Evolutionary conservation across 352 stramenopile genomes (phyloP), one percentile per base, ranked within the genome.

Genomic region (Phytopythium ostracodes): DNA sequence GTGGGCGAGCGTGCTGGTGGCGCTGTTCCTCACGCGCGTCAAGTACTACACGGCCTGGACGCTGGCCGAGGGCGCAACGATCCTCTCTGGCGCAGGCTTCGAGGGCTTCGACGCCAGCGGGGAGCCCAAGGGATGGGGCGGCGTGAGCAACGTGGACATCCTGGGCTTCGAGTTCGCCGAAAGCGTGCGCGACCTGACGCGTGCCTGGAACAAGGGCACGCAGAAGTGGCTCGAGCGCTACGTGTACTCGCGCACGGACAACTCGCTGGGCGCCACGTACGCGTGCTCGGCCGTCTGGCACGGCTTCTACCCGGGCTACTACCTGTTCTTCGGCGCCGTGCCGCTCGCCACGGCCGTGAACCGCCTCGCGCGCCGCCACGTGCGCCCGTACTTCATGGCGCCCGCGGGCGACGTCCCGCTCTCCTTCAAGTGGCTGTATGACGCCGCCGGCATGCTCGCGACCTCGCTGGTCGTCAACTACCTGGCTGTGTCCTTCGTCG

Each of bases 41-140:
- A 98, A 98, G 80, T 99, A 99, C 77, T 99, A 98, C 79, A 94
- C 96, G 63, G 95, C 91, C 20, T 99, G 96, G 96, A 98, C 98
- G 81, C 84, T 89, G 27, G 77, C 86, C 10, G 86, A 96, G 54
- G 87, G 88, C 2, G 76, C 89, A 6, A 90, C 81, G 5, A 79
- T 97, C 20, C 68, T 97, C n/a, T 84, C 69, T 18, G 89, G 89
- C 54, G 87, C 88, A 61, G 96, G 96, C 22, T 99, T 98, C 65
- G 91, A 98, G 70, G 96, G 96, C 24, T 98, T 98, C 64, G 73
- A 95, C 44, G 79, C 87, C n/a, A 76, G 97, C 22, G 92, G 88
- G 38, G 75, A 82, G 10, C 69, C 79, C 42, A 92, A 87, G 60
- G 94, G 94, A 59, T 99, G 96, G 96, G 91, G 97, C 57, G 86